phyloP scores from a whole-genome alignment of 1,284 basidiomycete genomes.

The Ustilago xerochloae region DNA sequence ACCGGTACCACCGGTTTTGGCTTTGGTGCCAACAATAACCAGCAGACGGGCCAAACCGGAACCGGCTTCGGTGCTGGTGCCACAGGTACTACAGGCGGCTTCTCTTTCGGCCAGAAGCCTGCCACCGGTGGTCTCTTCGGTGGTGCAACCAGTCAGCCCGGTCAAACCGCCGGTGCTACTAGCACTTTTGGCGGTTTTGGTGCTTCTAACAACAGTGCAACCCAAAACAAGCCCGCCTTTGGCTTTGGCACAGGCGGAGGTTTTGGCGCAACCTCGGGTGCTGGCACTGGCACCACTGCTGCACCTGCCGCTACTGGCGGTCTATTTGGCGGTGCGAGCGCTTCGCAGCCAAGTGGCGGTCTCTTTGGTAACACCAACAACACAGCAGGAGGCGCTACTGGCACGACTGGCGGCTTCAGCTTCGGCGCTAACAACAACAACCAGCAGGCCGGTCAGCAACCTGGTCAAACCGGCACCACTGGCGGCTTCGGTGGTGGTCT shows the following conservation, averaged over 20 bases:
- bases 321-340: conserved; percentile 68
- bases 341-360: conserved; percentile 51
- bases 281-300: conserved; percentile 39
- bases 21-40: conserved; percentile 46
- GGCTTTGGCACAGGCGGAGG: conserved; percentile 55
- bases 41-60: conserved; percentile 22
- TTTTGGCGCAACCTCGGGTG: conserved; percentile 43
- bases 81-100: conserved; percentile 43
- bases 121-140: conserved; percentile 73
- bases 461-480: conserved; percentile 39
- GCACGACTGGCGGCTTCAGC: conserved; percentile 48
- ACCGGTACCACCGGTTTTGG: conserved; percentile 44
- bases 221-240: conserved; percentile 61
- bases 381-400: conserved; percentile 20
- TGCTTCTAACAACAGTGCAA: conserved; percentile 38
- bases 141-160: conserved; percentile 41
- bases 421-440: conserved; percentile 48
- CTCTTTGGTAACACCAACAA: conserved; percentile 42
- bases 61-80: conserved; percentile 47
- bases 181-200: conserved; percentile 60
- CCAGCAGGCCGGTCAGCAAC: conserved; percentile 37
- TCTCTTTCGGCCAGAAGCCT: conserved; percentile 55
- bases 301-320: conserved; percentile 67
- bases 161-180: conserved; percentile 51
- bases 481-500: conserved; percentile 59